Conservation (phyloP, 2,329 filamentous ascomycete genomes). For the Colletotrichum aenigma region DNA sequence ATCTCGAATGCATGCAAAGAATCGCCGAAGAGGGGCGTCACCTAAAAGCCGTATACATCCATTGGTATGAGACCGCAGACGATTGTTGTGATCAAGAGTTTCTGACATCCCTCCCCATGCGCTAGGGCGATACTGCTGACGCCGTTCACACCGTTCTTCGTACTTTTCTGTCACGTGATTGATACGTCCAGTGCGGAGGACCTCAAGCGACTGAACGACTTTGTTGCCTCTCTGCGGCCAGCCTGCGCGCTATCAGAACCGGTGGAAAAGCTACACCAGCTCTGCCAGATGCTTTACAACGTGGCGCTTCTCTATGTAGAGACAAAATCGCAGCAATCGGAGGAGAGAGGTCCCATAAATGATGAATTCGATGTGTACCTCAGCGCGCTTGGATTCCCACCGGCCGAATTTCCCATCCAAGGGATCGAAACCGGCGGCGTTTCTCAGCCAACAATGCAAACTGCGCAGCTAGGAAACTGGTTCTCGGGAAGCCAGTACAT, state of each 20-base stretch:
- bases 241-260: constrained; percentile 14
- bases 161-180: constrained; percentile 62
- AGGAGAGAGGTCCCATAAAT: constrained; percentile 53
- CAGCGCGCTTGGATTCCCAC: constrained; percentile 66
- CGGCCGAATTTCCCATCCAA: constrained; percentile 30
- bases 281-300: constrained; percentile 65
- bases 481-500: constrained; percentile 70
- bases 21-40: constrained; percentile 38
- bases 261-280: constrained; percentile 56
- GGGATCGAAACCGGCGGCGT: constrained; percentile 32
- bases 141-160: constrained; percentile 64
- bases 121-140: constrained; percentile 58
- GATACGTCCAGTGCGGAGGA: constrained; percentile 59
- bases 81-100: background rate
- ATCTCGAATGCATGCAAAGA: constrained; percentile 46
- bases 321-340: constrained; percentile 55
- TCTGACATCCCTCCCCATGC: background rate
- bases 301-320: constrained; percentile 67
- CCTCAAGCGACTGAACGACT: constrained; percentile 58
- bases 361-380: constrained; percentile 70
- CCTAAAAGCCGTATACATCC: constrained; percentile 52
- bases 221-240: constrained; percentile 48
- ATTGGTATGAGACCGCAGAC: constrained; percentile 45
- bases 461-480: constrained; percentile 65
- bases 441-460: constrained; percentile 28